Evolutionary conservation across 495 filamentous ascomycete species (phyloP), one percentile per base, ranked within the genome.

Genomic region (Tuber magnatum): DNA sequence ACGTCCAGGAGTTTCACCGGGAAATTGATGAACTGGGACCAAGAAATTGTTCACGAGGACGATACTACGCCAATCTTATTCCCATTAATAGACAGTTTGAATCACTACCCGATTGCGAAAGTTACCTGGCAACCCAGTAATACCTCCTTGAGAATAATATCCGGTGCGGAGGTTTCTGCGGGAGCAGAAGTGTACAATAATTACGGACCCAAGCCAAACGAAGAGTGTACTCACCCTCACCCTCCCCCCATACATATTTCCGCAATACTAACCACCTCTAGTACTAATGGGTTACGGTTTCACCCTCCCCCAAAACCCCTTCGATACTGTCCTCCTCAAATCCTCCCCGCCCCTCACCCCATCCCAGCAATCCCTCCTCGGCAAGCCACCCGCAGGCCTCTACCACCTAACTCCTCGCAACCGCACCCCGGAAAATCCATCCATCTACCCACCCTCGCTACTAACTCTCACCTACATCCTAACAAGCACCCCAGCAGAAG

Each of bases 201-300:
- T 80, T 92, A 92, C 75, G 90, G 88, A 0, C 87, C 89, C 6
- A 89, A 91, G 71, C 85, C 87, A 71, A 92, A 92, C 75, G 90
- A 89, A 78, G 89, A 91, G 79, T 80, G 88, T 89, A 78, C 65
- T 86, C 84, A n/a, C 28, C 61, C 39, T 6, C n/a, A 3, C 38
- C 7, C 42, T 1, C 68, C 3, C 24, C 8, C 41, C 9, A 5
- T 3, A 35, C 2, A 71, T 42, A 10, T 41, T n/a, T 61, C 10
- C 0, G 3, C n/a, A 61, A 72, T 28, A 71, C 72, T 68, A 41
- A 43, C 39, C 14, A 16, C 20, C 40, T 38, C 9, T 38, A 89
- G 88, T 92, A 43, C 84, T 92, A 71, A 85, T 91, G 83, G 90
- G 90, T 68, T 92, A 92, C 70, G 90, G 90, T 5, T 92, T 92